A percentile compares a stretch with the other conserved stretches of the same genome.
Conservation (phyloP, 352 stramenopile genomes). For the Pythium phragmitis region DNA sequence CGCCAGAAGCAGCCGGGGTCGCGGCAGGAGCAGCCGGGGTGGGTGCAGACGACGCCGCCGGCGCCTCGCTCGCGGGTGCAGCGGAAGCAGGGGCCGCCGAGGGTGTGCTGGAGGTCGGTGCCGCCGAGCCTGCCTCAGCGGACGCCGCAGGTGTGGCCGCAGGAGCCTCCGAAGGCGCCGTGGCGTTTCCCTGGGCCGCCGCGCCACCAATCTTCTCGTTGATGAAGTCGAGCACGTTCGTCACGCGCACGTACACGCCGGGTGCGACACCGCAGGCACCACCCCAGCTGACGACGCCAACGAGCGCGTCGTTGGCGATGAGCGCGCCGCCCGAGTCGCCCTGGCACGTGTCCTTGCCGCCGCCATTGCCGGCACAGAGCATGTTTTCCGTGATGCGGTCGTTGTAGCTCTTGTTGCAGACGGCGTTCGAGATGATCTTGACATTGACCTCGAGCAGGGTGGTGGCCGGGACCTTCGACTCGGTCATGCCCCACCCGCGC, state of each 20-base stretch:
- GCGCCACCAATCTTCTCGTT: conserved; percentile 44
- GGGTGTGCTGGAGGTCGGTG: too few species aligned
- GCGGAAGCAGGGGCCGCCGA: too few species aligned
- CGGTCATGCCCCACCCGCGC: conserved; percentile 58
- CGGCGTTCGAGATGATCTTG: conserved; percentile 50
- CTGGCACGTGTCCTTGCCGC: conserved; percentile 54
- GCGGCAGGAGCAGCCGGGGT: conserved; percentile 1
- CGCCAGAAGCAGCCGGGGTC: neutral
- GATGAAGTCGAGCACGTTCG: conserved; percentile 54
- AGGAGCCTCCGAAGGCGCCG: conserved; percentile 22
- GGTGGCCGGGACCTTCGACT: conserved; percentile 37
- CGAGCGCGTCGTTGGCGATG: conserved; percentile 45
- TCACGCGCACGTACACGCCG: conserved; percentile 58
- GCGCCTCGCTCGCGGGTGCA: too few species aligned
- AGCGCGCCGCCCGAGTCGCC: conserved; percentile 67
- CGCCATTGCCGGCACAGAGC: conserved; percentile 52
- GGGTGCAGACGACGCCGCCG: too few species aligned
- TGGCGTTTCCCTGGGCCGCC: conserved; percentile 6
- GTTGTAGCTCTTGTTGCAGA: conserved; percentile 59
- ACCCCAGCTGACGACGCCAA: conserved; percentile 73
- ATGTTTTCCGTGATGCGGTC: conserved; percentile 60
- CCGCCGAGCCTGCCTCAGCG: too few species aligned
- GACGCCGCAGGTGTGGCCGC: neutral
- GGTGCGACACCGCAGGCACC: conserved; percentile 48
- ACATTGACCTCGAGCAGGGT: conserved; percentile 58